Conservation (phyloP, 306 rosid genomes). For the Urtica urens region DNA sequence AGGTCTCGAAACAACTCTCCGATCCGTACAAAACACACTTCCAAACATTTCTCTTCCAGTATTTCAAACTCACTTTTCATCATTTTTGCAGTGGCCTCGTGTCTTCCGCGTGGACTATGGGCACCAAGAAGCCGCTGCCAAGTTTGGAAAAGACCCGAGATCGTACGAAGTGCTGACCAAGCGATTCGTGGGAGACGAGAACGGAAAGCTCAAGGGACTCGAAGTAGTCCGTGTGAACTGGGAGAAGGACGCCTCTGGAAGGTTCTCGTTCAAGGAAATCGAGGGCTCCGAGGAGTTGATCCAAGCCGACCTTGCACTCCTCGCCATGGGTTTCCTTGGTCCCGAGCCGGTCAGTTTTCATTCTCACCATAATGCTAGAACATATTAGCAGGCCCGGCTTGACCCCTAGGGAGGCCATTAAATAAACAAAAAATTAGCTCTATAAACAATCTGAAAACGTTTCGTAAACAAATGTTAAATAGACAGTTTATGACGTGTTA, state of each 20-base stretch:
- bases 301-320: conserved; percentile 70
- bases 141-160: conserved; percentile 93
- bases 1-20: conserved; percentile 31
- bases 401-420: too few relatives aligned
- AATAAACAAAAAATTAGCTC: too few relatives aligned
- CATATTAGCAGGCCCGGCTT: too few relatives aligned
- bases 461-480: too few relatives aligned
- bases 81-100: conserved; percentile 85
- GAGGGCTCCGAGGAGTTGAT: conserved; percentile 84
- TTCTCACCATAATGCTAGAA: too few relatives aligned
- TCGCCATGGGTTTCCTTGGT: conserved; percentile 99
- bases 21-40: too few relatives aligned
- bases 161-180: conserved; percentile 83
- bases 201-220: conserved; percentile 70
- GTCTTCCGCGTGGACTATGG: conserved; percentile 91
- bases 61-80: not conserved
- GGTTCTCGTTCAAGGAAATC: conserved; percentile 75
- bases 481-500: too few relatives aligned
- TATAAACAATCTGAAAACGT: too few relatives aligned
- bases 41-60: not conserved
- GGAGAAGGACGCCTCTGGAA: conserved; percentile 89
- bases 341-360: conserved; percentile 72
- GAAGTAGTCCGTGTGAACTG: conserved; percentile 62
- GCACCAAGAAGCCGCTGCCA: conserved; percentile 85
- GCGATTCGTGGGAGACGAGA: conserved; percentile 83